Percentiles rank a stretch among this genome's conserved stretches.
Evolutionary conservation across 352 stramenopile species (phyloP).

Genomic region (Pythium phragmiticola): DNA sequence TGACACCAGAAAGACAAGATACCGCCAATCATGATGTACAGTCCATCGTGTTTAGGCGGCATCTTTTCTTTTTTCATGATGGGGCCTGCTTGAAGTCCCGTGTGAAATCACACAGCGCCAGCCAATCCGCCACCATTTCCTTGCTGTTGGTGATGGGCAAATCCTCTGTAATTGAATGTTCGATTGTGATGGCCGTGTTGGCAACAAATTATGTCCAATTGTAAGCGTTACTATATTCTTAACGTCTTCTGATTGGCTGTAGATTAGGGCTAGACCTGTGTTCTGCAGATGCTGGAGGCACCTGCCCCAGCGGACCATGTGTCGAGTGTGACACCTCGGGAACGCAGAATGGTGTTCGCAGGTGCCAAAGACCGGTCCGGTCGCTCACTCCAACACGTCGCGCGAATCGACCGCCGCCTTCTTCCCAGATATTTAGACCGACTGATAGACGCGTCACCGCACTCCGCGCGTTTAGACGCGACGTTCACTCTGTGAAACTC

Average conservation of each 20-base stretch:
- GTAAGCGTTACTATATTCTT: not conserved
- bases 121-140: not conserved
- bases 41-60: not conserved
- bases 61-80: not conserved
- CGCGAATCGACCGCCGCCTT: not conserved
- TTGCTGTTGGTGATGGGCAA: not conserved
- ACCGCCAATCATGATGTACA: too few relatives aligned
- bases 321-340: not conserved
- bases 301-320: not conserved
- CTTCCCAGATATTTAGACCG: not conserved
- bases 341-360: not conserved
- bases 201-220: not conserved
- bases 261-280: not conserved
- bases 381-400: not conserved
- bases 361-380: too few relatives aligned
- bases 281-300: not conserved
- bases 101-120: not conserved
- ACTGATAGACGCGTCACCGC: not conserved
- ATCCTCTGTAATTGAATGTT: not conserved
- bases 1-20: not conserved
- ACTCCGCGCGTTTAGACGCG: conserved; percentile 1
- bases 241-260: not conserved
- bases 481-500: conserved; percentile 1
- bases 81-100: not conserved
- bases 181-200: not conserved